Percentiles rank a stretch among this genome's conserved stretches.
phyloP scores from a whole-genome alignment of 371 early-diverging fungal species.

The Chytridiales sp. region DNA sequence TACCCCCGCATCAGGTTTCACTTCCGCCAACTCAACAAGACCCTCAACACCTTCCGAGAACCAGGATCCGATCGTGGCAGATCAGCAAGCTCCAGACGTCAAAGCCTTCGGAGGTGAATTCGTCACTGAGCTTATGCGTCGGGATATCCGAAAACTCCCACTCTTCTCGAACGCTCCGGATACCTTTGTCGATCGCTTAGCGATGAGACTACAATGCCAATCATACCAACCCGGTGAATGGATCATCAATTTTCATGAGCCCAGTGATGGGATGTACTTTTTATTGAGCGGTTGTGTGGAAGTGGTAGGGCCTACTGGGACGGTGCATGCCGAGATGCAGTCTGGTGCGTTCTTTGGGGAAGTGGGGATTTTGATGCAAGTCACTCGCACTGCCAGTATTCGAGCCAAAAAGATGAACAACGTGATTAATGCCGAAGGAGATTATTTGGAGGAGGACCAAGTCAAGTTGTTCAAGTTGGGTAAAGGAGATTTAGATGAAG shows the following conservation, averaged over 20 bases:
- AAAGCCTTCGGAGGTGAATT: constrained; percentile 37
- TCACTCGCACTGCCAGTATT: constrained; percentile 18
- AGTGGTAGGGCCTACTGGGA: constrained; percentile 26
- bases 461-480: constrained; percentile 16
- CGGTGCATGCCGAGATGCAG: constrained; percentile 39
- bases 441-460: constrained; percentile 35
- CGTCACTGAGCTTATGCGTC: constrained; percentile 23
- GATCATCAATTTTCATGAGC: constrained; percentile 32
- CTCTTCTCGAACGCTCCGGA: constrained; percentile 33
- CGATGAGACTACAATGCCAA: constrained; percentile 23
- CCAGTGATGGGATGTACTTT: constrained; percentile 38
- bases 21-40: too few relatives aligned
- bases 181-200: constrained; percentile 34
- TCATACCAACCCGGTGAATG: constrained; percentile 8
- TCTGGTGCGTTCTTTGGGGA: constrained; percentile 31
- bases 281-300: constrained; percentile 35
- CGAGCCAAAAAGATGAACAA: too few relatives aligned
- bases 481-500: constrained; percentile 17
- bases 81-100: too few relatives aligned
- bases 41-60: too few relatives aligned
- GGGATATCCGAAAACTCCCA: constrained; percentile 28
- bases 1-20: too few relatives aligned
- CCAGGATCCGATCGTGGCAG: too few relatives aligned
- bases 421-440: too few relatives aligned
- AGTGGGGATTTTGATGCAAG: constrained; percentile 20